Evolutionary conservation across 2,329 filamentous ascomycete genomes (phyloP).

Genomic region (Pyrenochaeta sp.): DNA sequence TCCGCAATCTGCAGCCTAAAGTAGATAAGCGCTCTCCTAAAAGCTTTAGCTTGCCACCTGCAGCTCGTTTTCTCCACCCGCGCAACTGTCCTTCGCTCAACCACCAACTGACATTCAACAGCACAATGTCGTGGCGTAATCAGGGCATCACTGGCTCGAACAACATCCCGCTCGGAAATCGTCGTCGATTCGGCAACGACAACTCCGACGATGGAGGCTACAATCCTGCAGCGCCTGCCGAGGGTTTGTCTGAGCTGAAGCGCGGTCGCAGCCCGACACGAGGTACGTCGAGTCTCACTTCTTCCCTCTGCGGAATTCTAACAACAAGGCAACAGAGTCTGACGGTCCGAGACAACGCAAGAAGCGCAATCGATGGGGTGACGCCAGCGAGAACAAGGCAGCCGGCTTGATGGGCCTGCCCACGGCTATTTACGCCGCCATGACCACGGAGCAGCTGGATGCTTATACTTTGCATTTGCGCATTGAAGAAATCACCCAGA

Average conservation of each 20-base stretch:
- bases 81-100: slow-evolving; percentile 20
- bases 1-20: slow-evolving; percentile 2
- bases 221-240: slow-evolving; percentile 55
- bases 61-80: slow-evolving; percentile 3
- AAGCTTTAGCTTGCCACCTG: slow-evolving; percentile 11
- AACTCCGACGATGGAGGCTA: slow-evolving; percentile 54
- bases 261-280: slow-evolving; percentile 92
- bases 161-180: slow-evolving; percentile 91
- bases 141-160: slow-evolving; percentile 96
- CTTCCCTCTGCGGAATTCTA: slow-evolving; percentile 8
- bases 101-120: slow-evolving; percentile 16
- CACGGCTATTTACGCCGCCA: slow-evolving; percentile 94
- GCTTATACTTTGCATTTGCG: slow-evolving; percentile 95
- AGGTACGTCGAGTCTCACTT: slow-evolving; percentile 61
- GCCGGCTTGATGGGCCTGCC: slow-evolving; percentile 97
- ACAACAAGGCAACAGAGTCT: slow-evolving; percentile 38
- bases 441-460: slow-evolving; percentile 98
- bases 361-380: slow-evolving; percentile 99
- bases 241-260: slow-evolving; percentile 67
- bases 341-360: slow-evolving; percentile 90
- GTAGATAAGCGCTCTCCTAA: slow-evolving; percentile 8
- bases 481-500: slow-evolving; percentile 99
- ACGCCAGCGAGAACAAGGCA: slow-evolving; percentile 97
- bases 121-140: slow-evolving; percentile 70
- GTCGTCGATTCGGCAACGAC: slow-evolving; percentile 78